Evolutionary conservation across 1,284 basidiomycete genomes (phyloP).

Genomic region (Gomphus sp.): DNA sequence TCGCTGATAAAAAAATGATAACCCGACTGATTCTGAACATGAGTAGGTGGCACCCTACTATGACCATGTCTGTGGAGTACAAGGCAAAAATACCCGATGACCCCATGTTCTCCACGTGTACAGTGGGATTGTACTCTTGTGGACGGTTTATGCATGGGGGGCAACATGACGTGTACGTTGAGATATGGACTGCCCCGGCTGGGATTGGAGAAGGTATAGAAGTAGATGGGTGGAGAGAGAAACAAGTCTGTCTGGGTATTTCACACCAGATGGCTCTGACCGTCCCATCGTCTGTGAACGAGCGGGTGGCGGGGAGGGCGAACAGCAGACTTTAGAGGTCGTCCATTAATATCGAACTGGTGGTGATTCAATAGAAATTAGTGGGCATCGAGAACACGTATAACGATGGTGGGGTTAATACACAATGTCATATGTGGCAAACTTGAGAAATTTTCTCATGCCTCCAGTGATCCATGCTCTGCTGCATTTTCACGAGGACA

Average conservation of each 20-base stretch:
- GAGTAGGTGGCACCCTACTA: constrained; percentile 50
- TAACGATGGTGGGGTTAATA: not conserved
- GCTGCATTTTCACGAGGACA: too few relatives aligned
- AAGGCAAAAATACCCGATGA: constrained; percentile 33
- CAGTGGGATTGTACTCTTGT: constrained; percentile 42
- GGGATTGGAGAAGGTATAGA: constrained; percentile 37
- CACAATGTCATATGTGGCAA: too few relatives aligned
- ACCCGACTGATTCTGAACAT: not conserved
- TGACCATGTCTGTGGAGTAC: constrained; percentile 28
- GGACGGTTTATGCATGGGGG: constrained; percentile 20
- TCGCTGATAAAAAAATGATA: not conserved
- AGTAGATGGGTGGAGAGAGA: constrained; percentile 41
- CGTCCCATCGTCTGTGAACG: constrained; percentile 29
- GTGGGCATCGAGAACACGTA: not conserved
- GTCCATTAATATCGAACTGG: not conserved
- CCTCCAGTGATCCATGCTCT: too few relatives aligned
- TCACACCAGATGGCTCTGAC: constrained; percentile 48
- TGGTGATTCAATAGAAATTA: not conserved
- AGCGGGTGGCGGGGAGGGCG: constrained; percentile 19
- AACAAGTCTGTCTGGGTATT: constrained; percentile 51
- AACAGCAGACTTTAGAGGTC: not conserved
- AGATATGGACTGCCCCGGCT: constrained; percentile 55
- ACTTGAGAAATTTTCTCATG: too few relatives aligned
- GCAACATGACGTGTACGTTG: constrained; percentile 46
- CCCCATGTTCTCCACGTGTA: constrained; percentile 31